Evolutionary conservation across 2,329 filamentous ascomycete species (phyloP).

Genomic region (Metarhizium sp.): DNA sequence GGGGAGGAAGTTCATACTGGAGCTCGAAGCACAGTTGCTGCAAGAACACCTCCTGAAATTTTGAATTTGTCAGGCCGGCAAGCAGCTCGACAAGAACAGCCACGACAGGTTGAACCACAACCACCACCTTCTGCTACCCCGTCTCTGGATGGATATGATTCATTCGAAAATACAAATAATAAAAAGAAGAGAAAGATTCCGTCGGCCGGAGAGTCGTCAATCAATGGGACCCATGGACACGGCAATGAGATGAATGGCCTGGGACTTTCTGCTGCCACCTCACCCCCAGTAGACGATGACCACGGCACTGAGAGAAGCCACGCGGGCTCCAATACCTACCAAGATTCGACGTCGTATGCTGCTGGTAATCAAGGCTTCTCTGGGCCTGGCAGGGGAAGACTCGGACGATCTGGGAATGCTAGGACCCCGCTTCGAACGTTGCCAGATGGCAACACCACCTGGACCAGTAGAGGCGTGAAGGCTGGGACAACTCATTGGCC

Average conservation of each 20-base stretch:
- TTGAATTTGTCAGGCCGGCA: conserved; percentile 32
- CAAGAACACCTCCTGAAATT: conserved; percentile 37
- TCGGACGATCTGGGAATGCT: conserved; percentile 56
- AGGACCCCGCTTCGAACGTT: conserved; percentile 54
- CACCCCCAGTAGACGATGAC: conserved; percentile 21
- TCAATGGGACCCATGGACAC: conserved; percentile 30
- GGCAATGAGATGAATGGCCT: conserved; percentile 32
- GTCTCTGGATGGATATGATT: conserved; percentile 83
- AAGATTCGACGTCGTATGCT: conserved; percentile 39
- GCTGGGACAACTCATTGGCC: conserved; percentile 34
- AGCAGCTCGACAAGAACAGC: conserved; percentile 33
- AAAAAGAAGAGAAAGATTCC: conserved; percentile 99
- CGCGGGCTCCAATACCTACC: conserved; percentile 15
- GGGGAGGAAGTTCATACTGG: conserved; percentile 43
- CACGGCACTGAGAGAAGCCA: conserved; percentile 16
- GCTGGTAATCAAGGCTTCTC: conserved; percentile 55
- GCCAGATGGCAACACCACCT: conserved; percentile 47
- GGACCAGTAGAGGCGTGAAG: conserved; percentile 40
- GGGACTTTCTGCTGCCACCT: conserved; percentile 13
- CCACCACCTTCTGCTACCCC: conserved; percentile 60
- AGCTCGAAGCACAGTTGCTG: conserved; percentile 27
- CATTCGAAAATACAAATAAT: conserved; percentile 97
- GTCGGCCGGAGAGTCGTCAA: conserved; percentile 62
- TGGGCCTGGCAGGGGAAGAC: conserved; percentile 74
- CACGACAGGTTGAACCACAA: conserved; percentile 37